phyloP scores from a whole-genome alignment of 257 asterid species.

The Solanum arcanum region DNA sequence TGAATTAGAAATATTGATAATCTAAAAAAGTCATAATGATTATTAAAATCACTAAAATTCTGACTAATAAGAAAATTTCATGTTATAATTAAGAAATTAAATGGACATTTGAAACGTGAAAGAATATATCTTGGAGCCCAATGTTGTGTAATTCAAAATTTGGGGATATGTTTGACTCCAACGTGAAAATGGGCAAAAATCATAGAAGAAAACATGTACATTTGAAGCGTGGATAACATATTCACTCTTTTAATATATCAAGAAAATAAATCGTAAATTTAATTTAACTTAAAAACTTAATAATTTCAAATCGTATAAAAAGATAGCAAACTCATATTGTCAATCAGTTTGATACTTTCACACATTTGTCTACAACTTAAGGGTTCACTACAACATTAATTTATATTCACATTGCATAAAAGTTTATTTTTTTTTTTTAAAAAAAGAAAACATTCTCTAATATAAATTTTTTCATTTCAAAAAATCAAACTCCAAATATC shows the following conservation, averaged over 20 bases:
- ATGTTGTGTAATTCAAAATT: not conserved
- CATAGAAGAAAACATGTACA: not conserved
- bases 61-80: not conserved
- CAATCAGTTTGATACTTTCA: not conserved
- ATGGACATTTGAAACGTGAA: not conserved
- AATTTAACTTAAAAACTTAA: not conserved
- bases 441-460: not conserved
- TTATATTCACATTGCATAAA: not conserved
- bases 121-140: not conserved
- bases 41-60: not conserved
- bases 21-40: not conserved
- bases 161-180: not conserved
- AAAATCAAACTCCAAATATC: not conserved
- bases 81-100: not conserved
- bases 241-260: not conserved
- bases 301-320: not conserved
- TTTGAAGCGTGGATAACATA: not conserved
- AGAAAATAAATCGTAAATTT: not conserved
- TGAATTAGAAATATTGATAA: not conserved
- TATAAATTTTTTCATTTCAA: not conserved
- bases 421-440: not conserved
- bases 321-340: not conserved
- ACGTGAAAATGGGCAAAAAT: not conserved
- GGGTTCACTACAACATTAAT: not conserved
- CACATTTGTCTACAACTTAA: not conserved